Conservation (phyloP, 2,329 filamentous ascomycete genomes). For the Colletotrichum gloeosporioides region DNA sequence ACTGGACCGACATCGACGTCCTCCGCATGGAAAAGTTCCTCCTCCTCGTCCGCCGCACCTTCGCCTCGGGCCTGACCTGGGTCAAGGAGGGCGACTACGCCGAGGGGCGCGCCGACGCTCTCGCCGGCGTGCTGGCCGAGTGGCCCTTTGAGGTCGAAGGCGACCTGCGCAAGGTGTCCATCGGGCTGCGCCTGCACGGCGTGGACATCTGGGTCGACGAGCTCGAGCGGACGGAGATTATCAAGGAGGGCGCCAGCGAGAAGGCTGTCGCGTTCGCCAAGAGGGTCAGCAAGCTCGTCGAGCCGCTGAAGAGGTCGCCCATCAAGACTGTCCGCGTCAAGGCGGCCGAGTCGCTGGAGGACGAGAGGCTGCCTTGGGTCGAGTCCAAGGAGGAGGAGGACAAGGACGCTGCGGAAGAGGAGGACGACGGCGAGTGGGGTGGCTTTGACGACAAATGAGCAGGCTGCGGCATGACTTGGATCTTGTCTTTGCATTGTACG, state of each 20-base stretch:
- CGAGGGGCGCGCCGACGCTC: slow-evolving; percentile 37
- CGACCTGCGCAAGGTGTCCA: slow-evolving; percentile 66
- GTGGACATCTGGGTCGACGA: slow-evolving; percentile 94
- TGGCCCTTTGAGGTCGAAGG: slow-evolving; percentile 46
- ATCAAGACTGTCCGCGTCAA: slow-evolving; percentile 76
- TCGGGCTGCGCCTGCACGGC: slow-evolving; percentile 85
- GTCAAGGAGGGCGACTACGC: slow-evolving; percentile 34
- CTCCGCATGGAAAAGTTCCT: slow-evolving; percentile 93
- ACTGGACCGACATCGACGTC: slow-evolving; percentile 76
- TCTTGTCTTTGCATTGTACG: slow-evolving; percentile 14
- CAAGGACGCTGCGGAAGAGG: slow-evolving; percentile 37
- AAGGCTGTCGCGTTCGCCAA: slow-evolving; percentile 54
- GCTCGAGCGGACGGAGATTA: slow-evolving; percentile 71
- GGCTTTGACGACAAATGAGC: slow-evolving; percentile 20
- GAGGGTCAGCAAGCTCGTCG: slow-evolving; percentile 59
- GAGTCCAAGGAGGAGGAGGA: slow-evolving; percentile 37
- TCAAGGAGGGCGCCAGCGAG: slow-evolving; percentile 42
- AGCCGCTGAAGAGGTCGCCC: slow-evolving; percentile 60
- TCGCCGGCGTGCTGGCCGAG: slow-evolving; percentile 40
- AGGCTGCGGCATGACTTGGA: not conserved
- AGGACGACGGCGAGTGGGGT: slow-evolving; percentile 35
- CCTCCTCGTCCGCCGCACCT: slow-evolving; percentile 78
- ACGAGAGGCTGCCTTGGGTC: slow-evolving; percentile 76
- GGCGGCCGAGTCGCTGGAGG: slow-evolving; percentile 72
- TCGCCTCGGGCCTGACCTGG: slow-evolving; percentile 71